Conservation (phyloP, 306 rosid species). For the Pterocarpus macrocarpus region DNA sequence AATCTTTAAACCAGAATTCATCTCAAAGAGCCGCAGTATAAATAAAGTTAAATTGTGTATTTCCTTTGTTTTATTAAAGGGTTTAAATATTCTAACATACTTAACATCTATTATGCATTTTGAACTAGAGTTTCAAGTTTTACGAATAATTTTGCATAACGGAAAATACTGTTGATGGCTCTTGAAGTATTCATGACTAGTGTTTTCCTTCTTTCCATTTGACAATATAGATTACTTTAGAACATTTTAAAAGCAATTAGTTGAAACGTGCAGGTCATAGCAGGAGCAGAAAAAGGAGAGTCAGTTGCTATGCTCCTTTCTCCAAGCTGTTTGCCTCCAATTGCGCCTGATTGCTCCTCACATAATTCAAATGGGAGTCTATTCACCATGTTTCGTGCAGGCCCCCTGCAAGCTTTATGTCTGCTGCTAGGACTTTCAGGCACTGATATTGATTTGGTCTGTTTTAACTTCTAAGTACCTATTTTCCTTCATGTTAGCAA, state of each 20-base stretch:
- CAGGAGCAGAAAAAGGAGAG: conserved; percentile 86
- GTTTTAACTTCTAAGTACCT: conserved; percentile 11
- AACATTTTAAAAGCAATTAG: conserved; percentile 35
- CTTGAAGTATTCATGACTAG: conserved; percentile 10
- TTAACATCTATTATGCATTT: not conserved
- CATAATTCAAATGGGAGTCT: conserved; percentile 75
- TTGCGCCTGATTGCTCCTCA: conserved; percentile 58
- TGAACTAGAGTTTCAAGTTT: not conserved
- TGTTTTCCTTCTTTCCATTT: conserved; percentile 15
- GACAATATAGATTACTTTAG: conserved; percentile 2
- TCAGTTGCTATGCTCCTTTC: conserved; percentile 92
- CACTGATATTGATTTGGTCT: conserved; percentile 78
- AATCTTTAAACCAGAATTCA: too few relatives aligned
- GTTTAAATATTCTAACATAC: not conserved
- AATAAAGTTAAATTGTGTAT: too few relatives aligned
- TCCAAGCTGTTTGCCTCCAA: conserved; percentile 62
- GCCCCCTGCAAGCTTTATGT: conserved; percentile 92
- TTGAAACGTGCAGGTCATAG: conserved; percentile 64
- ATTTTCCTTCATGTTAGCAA: conserved; percentile 33
- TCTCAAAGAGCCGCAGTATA: too few relatives aligned
- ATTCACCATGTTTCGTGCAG: conserved; percentile 90
- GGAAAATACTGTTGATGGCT: conserved; percentile 12
- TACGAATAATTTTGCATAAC: not conserved
- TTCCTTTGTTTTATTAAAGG: too few relatives aligned
- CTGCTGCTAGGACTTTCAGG: conserved; percentile 78